Base-by-base conservation (phyloP, 2,329 filamentous ascomycete genomes). In the Thermoascus crustaceus region DNA sequence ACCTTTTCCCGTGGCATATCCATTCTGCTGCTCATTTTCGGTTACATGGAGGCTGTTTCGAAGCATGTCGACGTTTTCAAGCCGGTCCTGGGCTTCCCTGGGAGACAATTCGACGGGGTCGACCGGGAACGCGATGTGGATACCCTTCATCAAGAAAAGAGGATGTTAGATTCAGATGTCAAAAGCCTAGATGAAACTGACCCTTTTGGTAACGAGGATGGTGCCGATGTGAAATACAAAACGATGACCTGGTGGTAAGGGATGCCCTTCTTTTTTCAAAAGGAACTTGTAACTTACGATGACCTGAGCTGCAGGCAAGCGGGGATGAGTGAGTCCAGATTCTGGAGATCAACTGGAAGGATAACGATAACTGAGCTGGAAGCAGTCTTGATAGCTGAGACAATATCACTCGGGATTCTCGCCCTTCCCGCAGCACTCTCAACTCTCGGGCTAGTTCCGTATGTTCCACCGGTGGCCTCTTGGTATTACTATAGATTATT, bases 311-410 rank as follows among this genome's bases (percentile, higher is more conserved):
- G 9, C 22, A 24, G 22, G 22, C 22, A 24, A 24, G 9, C 9
- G 9, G 22, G 22, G 9, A 9, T 24, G 2, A 9, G 22, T 24
- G 11, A 24, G 22, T n/a, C n/a, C n/a, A 24, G 22, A 24, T 24
- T 24, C 22, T 24, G 11, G 10, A 8, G 5, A n/a, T 14, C 27
- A 30, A 17, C 7, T 9, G 10, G 13, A 10, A 32, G 11, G 30
- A 21, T 19, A 35, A 16, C 13, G 10, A 14, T 37, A 14, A 19
- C 11, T 10, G 17, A 34, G 16, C 9, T 19, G 11, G 19, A 8
- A 34, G 7, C 32, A 62, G 65, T 75, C 37, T 75, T 77, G 69
- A 66, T 77, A 18, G 73, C 73, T 4, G 74, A 76, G 48, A 75
- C 71, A 30, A 69, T 77, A 17, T 75, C 71, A 5, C 62, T 77